Evolutionary conservation across 1,284 basidiomycete genomes (phyloP), one percentile per base, ranked within the genome.

Genomic region (Microbotryum saponariae): DNA sequence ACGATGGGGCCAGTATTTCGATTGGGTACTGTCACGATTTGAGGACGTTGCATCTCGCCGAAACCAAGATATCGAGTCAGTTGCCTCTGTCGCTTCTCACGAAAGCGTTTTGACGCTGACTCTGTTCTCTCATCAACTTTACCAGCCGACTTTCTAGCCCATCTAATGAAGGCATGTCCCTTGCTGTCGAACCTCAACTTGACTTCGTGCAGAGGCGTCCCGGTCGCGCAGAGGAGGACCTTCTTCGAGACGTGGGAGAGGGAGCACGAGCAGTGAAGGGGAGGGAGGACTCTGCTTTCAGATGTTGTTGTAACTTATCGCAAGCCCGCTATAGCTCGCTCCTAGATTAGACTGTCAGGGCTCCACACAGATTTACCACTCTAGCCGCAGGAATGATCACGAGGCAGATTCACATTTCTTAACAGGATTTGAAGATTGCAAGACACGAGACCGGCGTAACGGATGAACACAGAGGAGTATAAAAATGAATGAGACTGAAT

Each of bases 231-330:
- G 27, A 53, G 70, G 3, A 37, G 66, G 12, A 63, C 21, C 14
- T 64, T 66, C 42, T 71, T 71, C 37, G 64, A 71, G 18, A 63
- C 62, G 7, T 63, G 54, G 51, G 66, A 57, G n/a, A 61, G 51
- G 47, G 61, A 42, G 12, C 37, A 42, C 37, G 37, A 16, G 37
- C 14, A 42, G 37, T 42, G 37, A 42, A 18, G 12, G 16, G 14
- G 8, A 37, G 9, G 16, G 14, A 31, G 8, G 31, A 31, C 10
- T 9, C 37, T 16, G 14, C 4, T 42, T 16, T 6, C 37, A 42
- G 6, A 42, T 42, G 37, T 42, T 42, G 37, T 42, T 42, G 37
- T 42, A 42, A 18, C 37, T 42, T 42, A 42, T 42, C 37, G 16
- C 4, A 42, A 42, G 6, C 9, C 7, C 37, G 37, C 16, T 42